Evolutionary conservation across 805 yeast genomes (phyloP).

Genomic region (Wickerhamomyces xylosicus): DNA sequence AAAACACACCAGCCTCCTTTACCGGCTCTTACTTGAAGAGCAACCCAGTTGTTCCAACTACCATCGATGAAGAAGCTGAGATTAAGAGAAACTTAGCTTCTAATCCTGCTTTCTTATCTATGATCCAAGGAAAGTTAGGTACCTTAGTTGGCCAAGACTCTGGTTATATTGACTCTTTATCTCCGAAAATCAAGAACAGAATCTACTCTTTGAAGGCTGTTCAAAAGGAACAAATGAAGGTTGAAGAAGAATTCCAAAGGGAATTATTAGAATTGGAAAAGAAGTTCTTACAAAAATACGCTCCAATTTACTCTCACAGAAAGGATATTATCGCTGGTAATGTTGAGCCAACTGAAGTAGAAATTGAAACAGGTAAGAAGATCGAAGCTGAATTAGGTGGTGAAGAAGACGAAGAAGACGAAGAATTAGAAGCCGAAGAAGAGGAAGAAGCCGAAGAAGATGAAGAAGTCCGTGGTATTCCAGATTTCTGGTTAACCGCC

Average conservation of each 20-base stretch:
- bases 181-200: slow-evolving; percentile 62
- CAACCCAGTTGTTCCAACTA: slow-evolving; percentile 48
- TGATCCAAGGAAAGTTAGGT: slow-evolving; percentile 86
- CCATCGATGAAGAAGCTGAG: slow-evolving; percentile 50
- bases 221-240: slow-evolving; percentile 67
- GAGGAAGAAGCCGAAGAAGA: slow-evolving; percentile 35
- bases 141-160: slow-evolving; percentile 76
- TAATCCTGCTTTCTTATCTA: slow-evolving; percentile 73
- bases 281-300: slow-evolving; percentile 60
- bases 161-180: slow-evolving; percentile 75
- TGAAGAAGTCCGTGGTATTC: slow-evolving; percentile 57
- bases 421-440: slow-evolving; percentile 30
- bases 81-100: slow-evolving; percentile 43
- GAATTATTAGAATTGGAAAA: slow-evolving; percentile 82
- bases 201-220: slow-evolving; percentile 74
- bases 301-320: slow-evolving; percentile 70
- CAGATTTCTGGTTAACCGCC: slow-evolving; percentile 95
- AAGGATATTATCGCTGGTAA: slow-evolving; percentile 61
- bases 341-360: slow-evolving; percentile 68
- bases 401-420: slow-evolving; percentile 31
- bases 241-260: slow-evolving; percentile 87
- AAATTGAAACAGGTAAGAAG: slow-evolving; percentile 68
- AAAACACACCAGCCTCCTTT: slow-evolving; percentile 91
- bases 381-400: slow-evolving; percentile 48
- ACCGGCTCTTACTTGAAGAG: slow-evolving; percentile 62